phyloP scores from a whole-genome alignment of 2,329 filamentous ascomycete genomes.

The Chrysosporium queenslandicum region DNA sequence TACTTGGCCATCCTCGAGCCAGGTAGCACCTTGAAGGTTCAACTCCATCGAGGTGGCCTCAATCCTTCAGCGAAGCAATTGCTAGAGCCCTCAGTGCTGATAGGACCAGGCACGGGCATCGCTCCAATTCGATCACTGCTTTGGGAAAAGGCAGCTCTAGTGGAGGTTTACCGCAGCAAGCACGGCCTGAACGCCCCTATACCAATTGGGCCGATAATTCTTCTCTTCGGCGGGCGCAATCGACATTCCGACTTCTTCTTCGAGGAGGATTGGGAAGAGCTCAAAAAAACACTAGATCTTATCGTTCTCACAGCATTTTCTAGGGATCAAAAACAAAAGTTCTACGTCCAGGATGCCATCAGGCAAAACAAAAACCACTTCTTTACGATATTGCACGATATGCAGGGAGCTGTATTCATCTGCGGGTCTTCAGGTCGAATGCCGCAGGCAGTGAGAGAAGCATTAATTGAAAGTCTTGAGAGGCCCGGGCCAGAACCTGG shows the following conservation, averaged over 20 bases:
- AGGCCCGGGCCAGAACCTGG: conserved; percentile 32
- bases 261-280: conserved; percentile 56
- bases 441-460: conserved; percentile 59
- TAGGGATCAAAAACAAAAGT: conserved; percentile 53
- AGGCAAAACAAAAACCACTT: conserved; percentile 42
- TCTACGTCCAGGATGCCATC: conserved; percentile 59
- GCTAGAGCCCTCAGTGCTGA: conserved; percentile 56
- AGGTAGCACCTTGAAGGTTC: conserved; percentile 51
- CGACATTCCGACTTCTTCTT: conserved; percentile 70
- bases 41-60: conserved; percentile 45
- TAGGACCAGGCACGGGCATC: conserved; percentile 78
- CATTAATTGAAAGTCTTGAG: conserved; percentile 52
- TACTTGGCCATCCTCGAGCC: conserved; percentile 61
- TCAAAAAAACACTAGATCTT: conserved; percentile 39
- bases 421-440: conserved; percentile 56
- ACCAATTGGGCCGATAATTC: conserved; percentile 40
- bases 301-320: conserved; percentile 58
- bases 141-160: conserved; percentile 53
- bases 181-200: conserved; percentile 22
- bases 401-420: conserved; percentile 43
- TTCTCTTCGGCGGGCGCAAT: conserved; percentile 83
- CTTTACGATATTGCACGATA: conserved; percentile 43
- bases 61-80: conserved; percentile 40
- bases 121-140: conserved; percentile 74
- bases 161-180: conserved; percentile 25